A percentile compares a stretch with the other conserved stretches of the same genome.
Evolutionary conservation across 352 stramenopile species (phyloP).

Genomic region (Phytophthora kernoviae): DNA sequence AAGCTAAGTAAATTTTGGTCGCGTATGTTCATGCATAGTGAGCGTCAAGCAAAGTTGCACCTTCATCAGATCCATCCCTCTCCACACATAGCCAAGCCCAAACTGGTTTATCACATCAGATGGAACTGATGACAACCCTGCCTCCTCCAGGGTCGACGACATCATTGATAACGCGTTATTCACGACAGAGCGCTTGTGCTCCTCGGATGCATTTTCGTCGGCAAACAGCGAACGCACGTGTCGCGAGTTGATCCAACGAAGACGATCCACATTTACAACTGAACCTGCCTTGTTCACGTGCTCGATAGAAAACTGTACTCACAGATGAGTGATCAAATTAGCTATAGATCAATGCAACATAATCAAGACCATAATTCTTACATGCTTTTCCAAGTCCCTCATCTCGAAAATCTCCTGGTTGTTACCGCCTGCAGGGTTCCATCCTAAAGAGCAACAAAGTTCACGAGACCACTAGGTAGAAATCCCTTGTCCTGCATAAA

Average conservation of each 20-base stretch:
- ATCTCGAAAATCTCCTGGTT: constrained; percentile 97
- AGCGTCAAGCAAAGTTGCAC: constrained; percentile 17
- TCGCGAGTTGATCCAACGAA: constrained; percentile 90
- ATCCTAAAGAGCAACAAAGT: constrained; percentile 98
- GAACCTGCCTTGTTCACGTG: constrained; percentile 90
- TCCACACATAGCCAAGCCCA: constrained; percentile 74
- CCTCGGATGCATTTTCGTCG: constrained; percentile 40
- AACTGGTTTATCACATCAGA: constrained; percentile 57
- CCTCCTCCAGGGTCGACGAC: constrained; percentile 40
- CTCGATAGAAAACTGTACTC: constrained; percentile 75
- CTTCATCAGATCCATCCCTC: constrained; percentile 85
- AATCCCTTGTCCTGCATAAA: constrained; percentile 91
- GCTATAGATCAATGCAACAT: background rate
- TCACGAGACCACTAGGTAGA: constrained; percentile 95
- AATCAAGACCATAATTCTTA: constrained; percentile 15
- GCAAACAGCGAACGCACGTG: constrained; percentile 84
- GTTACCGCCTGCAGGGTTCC: constrained; percentile 94
- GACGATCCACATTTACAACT: constrained; percentile 85
- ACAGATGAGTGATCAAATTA: constrained; percentile 1
- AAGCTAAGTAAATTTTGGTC: background rate
- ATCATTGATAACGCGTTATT: constrained; percentile 76
- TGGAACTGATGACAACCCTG: constrained; percentile 26
- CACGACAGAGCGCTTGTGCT: constrained; percentile 55
- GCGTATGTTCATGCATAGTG: background rate
- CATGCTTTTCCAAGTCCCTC: constrained; percentile 86